Evolutionary conservation across 1,284 basidiomycete genomes (phyloP).

Genomic region (Cyathus olla): DNA sequence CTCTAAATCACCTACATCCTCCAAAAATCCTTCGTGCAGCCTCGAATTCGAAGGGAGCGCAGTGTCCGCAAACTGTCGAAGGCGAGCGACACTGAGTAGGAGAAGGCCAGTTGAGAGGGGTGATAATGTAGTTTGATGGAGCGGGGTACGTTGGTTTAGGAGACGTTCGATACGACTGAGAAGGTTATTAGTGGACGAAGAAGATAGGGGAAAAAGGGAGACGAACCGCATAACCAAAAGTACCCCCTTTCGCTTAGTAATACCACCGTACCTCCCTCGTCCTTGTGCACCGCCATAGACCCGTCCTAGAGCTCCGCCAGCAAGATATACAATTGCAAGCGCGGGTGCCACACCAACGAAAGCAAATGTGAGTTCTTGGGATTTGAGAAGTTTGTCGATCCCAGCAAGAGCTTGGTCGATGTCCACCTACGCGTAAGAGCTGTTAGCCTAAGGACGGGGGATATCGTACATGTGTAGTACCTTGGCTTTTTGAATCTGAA

Average conservation of each 20-base stretch:
- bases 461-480: too few relatives aligned
- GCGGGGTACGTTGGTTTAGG: slow-evolving; percentile 57
- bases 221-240: slow-evolving; percentile 76
- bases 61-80: slow-evolving; percentile 72
- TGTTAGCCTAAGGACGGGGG: too few relatives aligned
- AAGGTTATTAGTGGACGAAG: slow-evolving; percentile 1
- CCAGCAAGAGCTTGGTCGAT: slow-evolving; percentile 88
- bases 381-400: slow-evolving; percentile 93
- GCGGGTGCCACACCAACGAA: slow-evolving; percentile 97
- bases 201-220: not conserved
- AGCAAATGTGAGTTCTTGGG: slow-evolving; percentile 96
- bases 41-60: slow-evolving; percentile 67
- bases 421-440: slow-evolving; percentile 72
- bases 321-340: slow-evolving; percentile 83
- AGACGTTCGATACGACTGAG: slow-evolving; percentile 81
- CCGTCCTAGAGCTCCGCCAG: slow-evolving; percentile 45
- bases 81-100: slow-evolving; percentile 76
- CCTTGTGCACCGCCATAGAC: slow-evolving; percentile 6
- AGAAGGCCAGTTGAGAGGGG: slow-evolving; percentile 79
- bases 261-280: slow-evolving; percentile 64
- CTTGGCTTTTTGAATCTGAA: slow-evolving; percentile 98
- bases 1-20: slow-evolving; percentile 89
- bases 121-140: slow-evolving; percentile 19
- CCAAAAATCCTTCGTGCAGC: slow-evolving; percentile 80
- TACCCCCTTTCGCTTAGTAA: slow-evolving; percentile 54